Percentiles rank a stretch among this genome's conserved stretches.
Evolutionary conservation across 371 early-diverging fungal genomes (phyloP).

Genomic region (Chytridiales sp.): DNA sequence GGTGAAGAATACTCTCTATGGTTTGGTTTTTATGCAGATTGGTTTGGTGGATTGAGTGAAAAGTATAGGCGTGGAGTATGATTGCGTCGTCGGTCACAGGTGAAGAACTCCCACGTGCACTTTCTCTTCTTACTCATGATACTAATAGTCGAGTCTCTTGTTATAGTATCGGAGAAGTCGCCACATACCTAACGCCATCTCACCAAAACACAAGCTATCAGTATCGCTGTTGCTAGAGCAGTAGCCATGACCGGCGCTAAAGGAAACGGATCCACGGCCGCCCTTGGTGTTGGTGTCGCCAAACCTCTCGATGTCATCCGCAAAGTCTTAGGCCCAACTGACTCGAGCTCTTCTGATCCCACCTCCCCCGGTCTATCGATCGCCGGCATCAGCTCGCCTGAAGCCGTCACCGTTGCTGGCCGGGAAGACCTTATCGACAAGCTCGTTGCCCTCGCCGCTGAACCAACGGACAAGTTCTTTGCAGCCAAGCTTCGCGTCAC

Average conservation of each 20-base stretch:
- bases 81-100: background rate
- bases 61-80: background rate
- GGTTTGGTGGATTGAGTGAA: background rate
- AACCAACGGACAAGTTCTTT: background rate
- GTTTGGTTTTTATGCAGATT: background rate
- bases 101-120: background rate
- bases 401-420: conserved; percentile 22
- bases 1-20: background rate
- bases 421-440: conserved; percentile 10
- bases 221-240: conserved; percentile 20
- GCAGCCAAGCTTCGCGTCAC: conserved; percentile 22
- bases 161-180: conserved; percentile 21
- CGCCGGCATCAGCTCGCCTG: conserved; percentile 20
- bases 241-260: conserved; percentile 11
- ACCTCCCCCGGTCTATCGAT: conserved; percentile 14
- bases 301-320: conserved; percentile 4
- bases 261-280: conserved; percentile 22
- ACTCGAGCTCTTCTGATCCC: background rate
- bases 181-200: conserved; percentile 14
- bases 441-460: conserved; percentile 2
- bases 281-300: conserved; percentile 7
- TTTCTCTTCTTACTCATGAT: background rate
- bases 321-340: background rate
- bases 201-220: conserved; percentile 3
- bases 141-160: background rate